phyloP scores from a whole-genome alignment of 352 stramenopile genomes.

The Globisporangium megalacanthum region DNA sequence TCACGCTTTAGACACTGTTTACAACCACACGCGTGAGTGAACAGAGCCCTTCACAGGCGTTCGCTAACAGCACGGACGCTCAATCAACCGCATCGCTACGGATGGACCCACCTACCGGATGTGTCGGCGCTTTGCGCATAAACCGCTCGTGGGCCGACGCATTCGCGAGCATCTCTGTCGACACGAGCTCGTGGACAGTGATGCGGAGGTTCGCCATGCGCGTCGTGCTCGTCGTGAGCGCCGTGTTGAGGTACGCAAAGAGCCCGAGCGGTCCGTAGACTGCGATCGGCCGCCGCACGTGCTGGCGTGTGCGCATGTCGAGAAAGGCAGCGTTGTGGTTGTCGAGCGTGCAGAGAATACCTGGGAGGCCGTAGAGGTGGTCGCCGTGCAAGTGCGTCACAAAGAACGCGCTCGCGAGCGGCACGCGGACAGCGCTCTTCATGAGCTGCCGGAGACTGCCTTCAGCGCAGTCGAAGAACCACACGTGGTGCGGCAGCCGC shows the following conservation, averaged over 20 bases:
- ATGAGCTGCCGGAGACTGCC: constrained; percentile 78
- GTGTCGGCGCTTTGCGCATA: constrained; percentile 45
- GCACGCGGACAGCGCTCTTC: constrained; percentile 65
- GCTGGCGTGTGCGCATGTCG: constrained; percentile 48
- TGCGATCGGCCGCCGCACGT: constrained; percentile 40
- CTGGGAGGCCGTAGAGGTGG: constrained; percentile 78
- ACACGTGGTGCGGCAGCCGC: constrained; percentile 62
- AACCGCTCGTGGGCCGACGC: constrained; percentile 54
- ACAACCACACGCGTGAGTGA: constrained; percentile 19
- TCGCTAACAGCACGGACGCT: no score
- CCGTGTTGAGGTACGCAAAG: constrained; percentile 74
- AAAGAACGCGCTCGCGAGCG: constrained; percentile 82
- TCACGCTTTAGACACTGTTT: constrained; percentile 28
- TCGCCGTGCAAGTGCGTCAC: constrained; percentile 83
- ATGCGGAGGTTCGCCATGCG: constrained; percentile 65
- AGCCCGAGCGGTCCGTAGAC: constrained; percentile 78
- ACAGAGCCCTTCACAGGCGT: background rate
- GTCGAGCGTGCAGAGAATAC: constrained; percentile 80
- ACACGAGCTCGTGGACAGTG: constrained; percentile 73
- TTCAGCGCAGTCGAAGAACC: constrained; percentile 88
- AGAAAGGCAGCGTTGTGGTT: constrained; percentile 64
- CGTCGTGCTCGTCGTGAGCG: constrained; percentile 56
- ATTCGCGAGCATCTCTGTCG: constrained; percentile 34
- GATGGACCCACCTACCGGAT: constrained; percentile 46
- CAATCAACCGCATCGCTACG: no score